A percentile compares a stretch with the other conserved stretches of the same genome.
phyloP scores from a whole-genome alignment of 495 filamentous ascomycete genomes.

The Penicillium bialowiezense region DNA sequence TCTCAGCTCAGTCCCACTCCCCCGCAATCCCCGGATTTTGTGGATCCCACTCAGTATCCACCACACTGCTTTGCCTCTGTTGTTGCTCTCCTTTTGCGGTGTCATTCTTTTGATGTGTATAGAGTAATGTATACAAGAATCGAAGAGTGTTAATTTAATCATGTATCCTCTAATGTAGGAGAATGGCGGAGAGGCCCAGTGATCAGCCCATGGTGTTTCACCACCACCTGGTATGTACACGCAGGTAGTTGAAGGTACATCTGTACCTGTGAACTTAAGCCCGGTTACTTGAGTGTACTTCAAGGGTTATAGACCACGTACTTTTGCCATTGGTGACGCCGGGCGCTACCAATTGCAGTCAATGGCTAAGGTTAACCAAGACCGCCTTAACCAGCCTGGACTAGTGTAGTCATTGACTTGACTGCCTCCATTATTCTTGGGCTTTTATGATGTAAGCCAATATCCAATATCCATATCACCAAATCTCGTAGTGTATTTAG shows the following conservation, averaged over 20 bases:
- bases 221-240: slow-evolving; percentile 6
- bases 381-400: not conserved
- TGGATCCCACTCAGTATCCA: not conserved
- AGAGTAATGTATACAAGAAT: too few relatives aligned
- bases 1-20: slow-evolving; percentile 5
- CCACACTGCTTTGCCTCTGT: not conserved
- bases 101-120: too few relatives aligned
- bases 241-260: too few relatives aligned
- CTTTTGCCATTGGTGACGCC: not conserved
- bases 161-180: too few relatives aligned
- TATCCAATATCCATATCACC: not conserved
- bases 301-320: not conserved
- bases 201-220: not conserved
- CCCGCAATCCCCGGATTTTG: slow-evolving; percentile 11
- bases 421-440: not conserved
- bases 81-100: not conserved
- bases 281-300: not conserved
- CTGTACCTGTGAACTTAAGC: not conserved
- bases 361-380: slow-evolving; percentile 4
- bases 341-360: not conserved
- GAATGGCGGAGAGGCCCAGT: too few relatives aligned
- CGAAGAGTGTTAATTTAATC: too few relatives aligned
- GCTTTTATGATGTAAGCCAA: not conserved
- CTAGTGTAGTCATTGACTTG: not conserved
- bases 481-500: not conserved